A percentile compares a stretch with the other conserved stretches of the same genome.
Conservation (phyloP, 352 stramenopile species). For the Peronospora farinosa region DNA sequence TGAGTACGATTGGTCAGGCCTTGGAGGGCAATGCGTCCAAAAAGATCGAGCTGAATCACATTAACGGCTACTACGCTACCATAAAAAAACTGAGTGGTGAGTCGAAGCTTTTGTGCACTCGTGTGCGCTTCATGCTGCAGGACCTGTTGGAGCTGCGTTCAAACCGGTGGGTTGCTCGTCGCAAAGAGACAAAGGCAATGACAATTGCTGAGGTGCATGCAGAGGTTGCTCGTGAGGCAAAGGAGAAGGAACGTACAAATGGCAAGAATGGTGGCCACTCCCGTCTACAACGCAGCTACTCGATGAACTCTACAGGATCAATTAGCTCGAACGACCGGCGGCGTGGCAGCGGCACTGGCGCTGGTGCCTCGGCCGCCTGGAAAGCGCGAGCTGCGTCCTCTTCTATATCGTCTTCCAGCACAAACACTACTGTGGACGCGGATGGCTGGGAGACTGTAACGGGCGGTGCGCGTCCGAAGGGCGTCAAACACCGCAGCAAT, state of each 20-base stretch:
- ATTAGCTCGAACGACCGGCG: constrained; percentile 31
- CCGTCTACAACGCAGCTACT: constrained; percentile 58
- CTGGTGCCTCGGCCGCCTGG: constrained; percentile 51
- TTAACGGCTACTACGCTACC: constrained; percentile 61
- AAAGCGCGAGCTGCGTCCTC: constrained; percentile 39
- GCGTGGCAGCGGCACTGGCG: constrained; percentile 36
- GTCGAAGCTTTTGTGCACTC: constrained; percentile 60
- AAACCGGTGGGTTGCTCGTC: constrained; percentile 67
- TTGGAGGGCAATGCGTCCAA: constrained; percentile 65
- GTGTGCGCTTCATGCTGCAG: constrained; percentile 81
- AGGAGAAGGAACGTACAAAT: constrained; percentile 57
- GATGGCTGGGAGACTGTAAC: constrained; percentile 76
- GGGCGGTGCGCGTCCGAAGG: constrained; percentile 40
- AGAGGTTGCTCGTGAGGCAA: constrained; percentile 60
- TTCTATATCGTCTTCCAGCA: constrained; percentile 10
- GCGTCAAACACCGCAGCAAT: constrained; percentile 58
- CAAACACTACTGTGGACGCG: constrained; percentile 29
- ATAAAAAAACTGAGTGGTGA: constrained; percentile 67
- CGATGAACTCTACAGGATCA: constrained; percentile 37
- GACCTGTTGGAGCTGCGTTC: constrained; percentile 71
- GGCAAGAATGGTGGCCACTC: constrained; percentile 25
- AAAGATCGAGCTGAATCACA: constrained; percentile 46
- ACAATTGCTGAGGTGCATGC: constrained; percentile 78
- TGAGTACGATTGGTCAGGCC: constrained; percentile 89
- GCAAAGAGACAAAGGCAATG: constrained; percentile 81